Evolutionary conservation across 345 rosid species (phyloP).

Genomic region (Dimocarpus longan): DNA sequence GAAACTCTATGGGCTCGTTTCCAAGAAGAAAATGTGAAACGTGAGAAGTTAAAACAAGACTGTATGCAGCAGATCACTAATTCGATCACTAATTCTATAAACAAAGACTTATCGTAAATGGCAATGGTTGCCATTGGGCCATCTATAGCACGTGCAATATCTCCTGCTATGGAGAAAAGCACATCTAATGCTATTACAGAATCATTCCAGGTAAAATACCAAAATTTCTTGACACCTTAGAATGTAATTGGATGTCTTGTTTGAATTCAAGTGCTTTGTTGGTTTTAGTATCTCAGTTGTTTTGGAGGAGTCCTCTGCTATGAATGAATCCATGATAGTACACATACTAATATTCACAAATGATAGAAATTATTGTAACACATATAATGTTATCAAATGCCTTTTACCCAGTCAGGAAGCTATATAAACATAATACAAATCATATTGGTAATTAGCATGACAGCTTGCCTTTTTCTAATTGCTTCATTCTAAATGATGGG

Average conservation of each 20-base stretch:
- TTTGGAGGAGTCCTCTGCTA: neutral
- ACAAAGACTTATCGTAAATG: slow-evolving; percentile 62
- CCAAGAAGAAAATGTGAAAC: slow-evolving; percentile 62
- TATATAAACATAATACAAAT: neutral
- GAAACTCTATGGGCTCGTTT: slow-evolving; percentile 75
- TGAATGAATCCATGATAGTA: slow-evolving; percentile 1
- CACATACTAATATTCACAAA: neutral
- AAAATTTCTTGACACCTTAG: neutral
- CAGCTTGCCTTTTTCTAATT: neutral
- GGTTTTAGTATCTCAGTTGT: neutral
- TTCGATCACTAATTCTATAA: slow-evolving; percentile 50
- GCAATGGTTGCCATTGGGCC: slow-evolving; percentile 57
- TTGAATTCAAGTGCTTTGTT: slow-evolving; percentile 6
- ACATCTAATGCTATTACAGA: slow-evolving; percentile 58
- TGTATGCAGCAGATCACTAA: slow-evolving; percentile 53
- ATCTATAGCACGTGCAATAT: slow-evolving; percentile 47
- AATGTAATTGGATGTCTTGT: neutral
- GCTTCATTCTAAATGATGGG: slow-evolving; percentile 17
- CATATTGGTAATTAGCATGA: slow-evolving; percentile 17
- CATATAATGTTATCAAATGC: neutral
- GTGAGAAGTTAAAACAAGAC: slow-evolving; percentile 62
- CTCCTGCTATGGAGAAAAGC: slow-evolving; percentile 61
- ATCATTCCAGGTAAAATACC: slow-evolving; percentile 66
- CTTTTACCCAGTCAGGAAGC: neutral
- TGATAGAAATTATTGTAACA: slow-evolving; percentile 21